Percentiles rank a stretch among this genome's conserved stretches.
Evolutionary conservation across 805 yeast species (phyloP).

Genomic region (Yarrowia sp.): DNA sequence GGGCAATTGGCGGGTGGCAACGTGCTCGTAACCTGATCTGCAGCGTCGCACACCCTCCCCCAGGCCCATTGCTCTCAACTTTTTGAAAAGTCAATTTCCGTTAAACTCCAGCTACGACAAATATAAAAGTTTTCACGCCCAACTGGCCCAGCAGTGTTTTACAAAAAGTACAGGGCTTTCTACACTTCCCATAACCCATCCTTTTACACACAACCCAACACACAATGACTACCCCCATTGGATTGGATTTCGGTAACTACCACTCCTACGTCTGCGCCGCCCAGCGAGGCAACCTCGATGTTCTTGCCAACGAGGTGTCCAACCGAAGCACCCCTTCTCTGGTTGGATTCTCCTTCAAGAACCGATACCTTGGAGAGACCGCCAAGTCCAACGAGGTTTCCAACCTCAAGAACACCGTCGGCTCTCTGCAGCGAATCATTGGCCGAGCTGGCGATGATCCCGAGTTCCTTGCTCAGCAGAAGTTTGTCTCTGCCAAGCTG

Average conservation of each 20-base stretch:
- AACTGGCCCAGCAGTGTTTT: background rate
- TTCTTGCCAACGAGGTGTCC: slow-evolving; percentile 97
- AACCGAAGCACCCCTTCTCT: slow-evolving; percentile 93
- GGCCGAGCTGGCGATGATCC: slow-evolving; percentile 80
- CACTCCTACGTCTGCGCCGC: slow-evolving; percentile 93
- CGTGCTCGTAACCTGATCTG: background rate
- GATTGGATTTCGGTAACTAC: slow-evolving; percentile 97
- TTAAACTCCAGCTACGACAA: slow-evolving; percentile 14
- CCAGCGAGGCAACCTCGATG: slow-evolving; percentile 97
- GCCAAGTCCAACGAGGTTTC: slow-evolving; percentile 97
- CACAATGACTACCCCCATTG: slow-evolving; percentile 89
- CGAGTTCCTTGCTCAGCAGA: slow-evolving; percentile 75
- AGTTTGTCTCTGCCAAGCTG: slow-evolving; percentile 75
- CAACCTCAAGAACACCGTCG: slow-evolving; percentile 94
- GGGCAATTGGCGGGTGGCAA: background rate
- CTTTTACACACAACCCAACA: background rate
- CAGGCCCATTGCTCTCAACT: slow-evolving; percentile 23
- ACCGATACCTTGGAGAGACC: slow-evolving; percentile 91
- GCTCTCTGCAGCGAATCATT: slow-evolving; percentile 89
- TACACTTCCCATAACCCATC: slow-evolving; percentile 19
- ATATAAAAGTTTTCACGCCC: slow-evolving; percentile 39
- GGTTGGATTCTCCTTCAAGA: slow-evolving; percentile 89
- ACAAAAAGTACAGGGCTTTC: background rate
- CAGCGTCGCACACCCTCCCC: too few relatives aligned
- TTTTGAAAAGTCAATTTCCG: slow-evolving; percentile 9